These are phyloP conservation scores for Trypanosoma mega DNA, from an alignment of 208 protist species.

Conservation along the genomic window DNA sequence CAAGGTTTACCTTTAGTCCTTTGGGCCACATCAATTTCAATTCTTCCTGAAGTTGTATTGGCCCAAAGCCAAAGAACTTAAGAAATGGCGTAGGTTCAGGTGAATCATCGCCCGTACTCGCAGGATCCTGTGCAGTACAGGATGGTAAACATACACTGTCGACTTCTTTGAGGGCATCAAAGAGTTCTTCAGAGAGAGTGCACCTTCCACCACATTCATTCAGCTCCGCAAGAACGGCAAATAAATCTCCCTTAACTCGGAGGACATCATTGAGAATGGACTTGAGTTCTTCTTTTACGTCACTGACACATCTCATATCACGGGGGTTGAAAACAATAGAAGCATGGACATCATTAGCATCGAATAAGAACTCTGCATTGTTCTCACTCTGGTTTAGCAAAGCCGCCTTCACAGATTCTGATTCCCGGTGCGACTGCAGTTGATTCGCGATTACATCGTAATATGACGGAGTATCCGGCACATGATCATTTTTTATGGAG, in stretches of 20 bases:
- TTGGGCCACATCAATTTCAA: conserved; percentile 11
- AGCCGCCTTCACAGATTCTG: conserved; percentile 6
- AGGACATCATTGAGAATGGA: conserved; percentile 1
- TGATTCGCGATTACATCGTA: conserved; percentile 28
- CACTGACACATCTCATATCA: background rate
- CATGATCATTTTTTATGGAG: conserved; percentile 7
- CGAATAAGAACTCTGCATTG: conserved; percentile 15
- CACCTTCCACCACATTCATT: conserved; percentile 10
- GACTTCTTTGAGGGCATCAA: conserved; percentile 11
- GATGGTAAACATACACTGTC: conserved; percentile 3
- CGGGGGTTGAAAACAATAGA: conserved; percentile 12
- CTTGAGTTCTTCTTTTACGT: conserved; percentile 4
- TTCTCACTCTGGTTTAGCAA: conserved; percentile 13
- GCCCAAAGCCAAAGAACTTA: background rate
- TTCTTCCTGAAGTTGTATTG: background rate
- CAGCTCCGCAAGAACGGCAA: conserved; percentile 7
- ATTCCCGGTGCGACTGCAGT: conserved; percentile 26
- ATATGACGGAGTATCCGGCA: conserved; percentile 18
- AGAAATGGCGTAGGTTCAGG: background rate
- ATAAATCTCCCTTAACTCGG: conserved; percentile 5
- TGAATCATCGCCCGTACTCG: background rate
- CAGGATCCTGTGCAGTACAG: conserved; percentile 9
- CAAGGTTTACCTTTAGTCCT: conserved; percentile 10
- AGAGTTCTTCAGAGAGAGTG: conserved; percentile 6
- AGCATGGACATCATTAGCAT: conserved; percentile 8